Percentiles rank a stretch among this genome's conserved stretches.
These are phyloP conservation scores for Aegilops longissima DNA, from an alignment of 176 grass and related monocot species.

Conservation along the genomic window DNA sequence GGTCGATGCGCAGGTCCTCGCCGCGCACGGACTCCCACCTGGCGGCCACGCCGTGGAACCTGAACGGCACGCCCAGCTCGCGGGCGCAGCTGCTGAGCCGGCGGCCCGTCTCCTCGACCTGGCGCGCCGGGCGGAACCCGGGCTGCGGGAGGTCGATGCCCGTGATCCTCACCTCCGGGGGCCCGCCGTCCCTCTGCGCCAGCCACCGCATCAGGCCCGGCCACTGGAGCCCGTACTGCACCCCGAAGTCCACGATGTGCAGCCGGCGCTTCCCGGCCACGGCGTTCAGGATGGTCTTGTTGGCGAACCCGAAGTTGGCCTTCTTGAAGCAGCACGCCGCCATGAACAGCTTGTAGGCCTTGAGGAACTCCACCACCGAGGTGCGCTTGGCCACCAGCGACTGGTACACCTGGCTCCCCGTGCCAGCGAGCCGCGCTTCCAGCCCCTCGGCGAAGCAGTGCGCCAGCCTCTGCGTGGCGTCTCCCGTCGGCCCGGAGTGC, in stretches of 20 bases:
- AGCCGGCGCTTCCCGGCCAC: conserved; percentile 17
- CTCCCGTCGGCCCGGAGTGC: conserved; percentile 42
- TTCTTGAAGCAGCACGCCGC: conserved; percentile 22
- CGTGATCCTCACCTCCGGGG: conserved; percentile 46
- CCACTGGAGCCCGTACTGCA: conserved; percentile 41
- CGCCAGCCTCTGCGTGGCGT: conserved; percentile 53
- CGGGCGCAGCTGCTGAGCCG: conserved; percentile 33
- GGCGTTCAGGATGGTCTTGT: background rate
- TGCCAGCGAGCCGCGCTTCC: conserved; percentile 54
- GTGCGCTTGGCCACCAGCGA: conserved; percentile 21
- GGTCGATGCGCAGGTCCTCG: conserved; percentile 24
- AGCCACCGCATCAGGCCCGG: conserved; percentile 5
- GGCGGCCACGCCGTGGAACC: conserved; percentile 2
- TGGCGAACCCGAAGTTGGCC: background rate
- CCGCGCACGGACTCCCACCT: background rate
- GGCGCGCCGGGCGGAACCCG: conserved; percentile 45
- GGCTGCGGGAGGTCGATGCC: conserved; percentile 38
- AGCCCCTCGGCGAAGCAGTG: conserved; percentile 57
- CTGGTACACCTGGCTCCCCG: conserved; percentile 45
- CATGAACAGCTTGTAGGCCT: conserved; percentile 27
- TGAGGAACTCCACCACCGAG: conserved; percentile 27
- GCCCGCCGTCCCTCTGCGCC: conserved; percentile 28
- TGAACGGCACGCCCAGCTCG: conserved; percentile 33
- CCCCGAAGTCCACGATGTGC: conserved; percentile 41
- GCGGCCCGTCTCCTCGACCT: conserved; percentile 41